Evolutionary conservation across 176 grass and related monocot genomes (phyloP).

Genomic region (Dendrocalamus sinicus): DNA sequence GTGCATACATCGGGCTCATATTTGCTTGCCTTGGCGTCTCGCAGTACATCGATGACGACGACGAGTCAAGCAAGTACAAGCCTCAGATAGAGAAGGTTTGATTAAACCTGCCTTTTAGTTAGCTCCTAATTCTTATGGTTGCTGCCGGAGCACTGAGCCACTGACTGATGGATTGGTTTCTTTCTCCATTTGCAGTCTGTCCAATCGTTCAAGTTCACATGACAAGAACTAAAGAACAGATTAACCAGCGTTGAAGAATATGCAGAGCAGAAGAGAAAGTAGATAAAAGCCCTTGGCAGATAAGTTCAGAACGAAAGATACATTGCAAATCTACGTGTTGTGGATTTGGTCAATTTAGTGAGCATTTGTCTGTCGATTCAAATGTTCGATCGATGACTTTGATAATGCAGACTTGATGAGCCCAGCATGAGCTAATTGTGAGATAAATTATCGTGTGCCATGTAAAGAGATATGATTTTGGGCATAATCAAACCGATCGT

Average conservation of each 20-base stretch:
- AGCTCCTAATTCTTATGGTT: background rate
- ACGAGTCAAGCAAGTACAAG: slow-evolving; percentile 61
- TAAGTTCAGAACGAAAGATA: background rate
- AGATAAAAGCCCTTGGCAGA: background rate
- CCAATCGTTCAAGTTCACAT: slow-evolving; percentile 75
- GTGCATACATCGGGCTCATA: background rate
- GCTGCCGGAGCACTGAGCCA: background rate
- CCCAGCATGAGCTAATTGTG: background rate
- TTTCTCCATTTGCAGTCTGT: slow-evolving; percentile 55
- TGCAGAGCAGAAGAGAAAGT: background rate
- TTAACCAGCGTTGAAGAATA: too few species aligned
- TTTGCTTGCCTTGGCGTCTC: slow-evolving; percentile 22
- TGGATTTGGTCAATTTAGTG: background rate
- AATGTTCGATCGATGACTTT: background rate
- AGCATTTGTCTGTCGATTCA: background rate
- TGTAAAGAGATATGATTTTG: too few species aligned
- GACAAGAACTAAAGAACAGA: slow-evolving; percentile 19
- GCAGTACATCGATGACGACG: slow-evolving; percentile 80
- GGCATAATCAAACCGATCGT: too few species aligned
- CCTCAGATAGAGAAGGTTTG: slow-evolving; percentile 60
- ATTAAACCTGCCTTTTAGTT: background rate
- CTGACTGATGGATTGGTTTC: background rate
- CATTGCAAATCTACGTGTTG: background rate
- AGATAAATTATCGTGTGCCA: background rate
- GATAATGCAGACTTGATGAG: background rate